Evolutionary conservation across 78 protist species (phyloP).

Genomic region (Dictyostelium brefeldianum): DNA sequence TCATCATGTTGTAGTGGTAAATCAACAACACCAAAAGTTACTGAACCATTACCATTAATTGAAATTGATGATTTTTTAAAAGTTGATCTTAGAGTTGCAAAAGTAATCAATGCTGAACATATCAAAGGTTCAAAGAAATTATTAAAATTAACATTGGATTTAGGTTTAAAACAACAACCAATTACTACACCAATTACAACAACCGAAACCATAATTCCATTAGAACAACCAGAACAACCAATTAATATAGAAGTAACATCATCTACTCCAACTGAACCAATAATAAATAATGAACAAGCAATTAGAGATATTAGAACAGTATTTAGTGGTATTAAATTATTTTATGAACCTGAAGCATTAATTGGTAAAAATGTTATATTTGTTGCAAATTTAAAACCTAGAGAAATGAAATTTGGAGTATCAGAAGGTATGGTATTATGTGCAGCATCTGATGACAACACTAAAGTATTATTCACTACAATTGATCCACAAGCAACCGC

Average conservation of each 20-base stretch:
- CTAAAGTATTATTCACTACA: slow-evolving; percentile 44
- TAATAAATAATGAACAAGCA: background rate
- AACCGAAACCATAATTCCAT: background rate
- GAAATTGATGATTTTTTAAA: slow-evolving; percentile 61
- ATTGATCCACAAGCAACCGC: background rate
- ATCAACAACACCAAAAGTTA: background rate
- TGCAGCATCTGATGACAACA: slow-evolving; percentile 41
- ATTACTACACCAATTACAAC: background rate
- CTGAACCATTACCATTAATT: background rate
- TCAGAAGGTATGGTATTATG: slow-evolving; percentile 69
- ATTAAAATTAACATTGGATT: slow-evolving; percentile 39
- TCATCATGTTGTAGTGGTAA: slow-evolving; percentile 31
- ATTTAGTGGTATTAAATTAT: slow-evolving; percentile 54
- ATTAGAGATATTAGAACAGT: slow-evolving; percentile 71
- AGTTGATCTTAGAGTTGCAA: slow-evolving; percentile 59
- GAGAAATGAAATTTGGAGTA: slow-evolving; percentile 51
- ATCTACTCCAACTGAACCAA: background rate
- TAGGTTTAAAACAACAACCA: slow-evolving; percentile 29
- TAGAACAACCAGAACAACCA: background rate
- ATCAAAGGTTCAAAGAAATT: slow-evolving; percentile 63
- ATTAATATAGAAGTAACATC: background rate
- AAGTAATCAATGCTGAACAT: slow-evolving; percentile 40
- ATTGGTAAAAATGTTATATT: slow-evolving; percentile 58
- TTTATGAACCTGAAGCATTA: slow-evolving; percentile 55
- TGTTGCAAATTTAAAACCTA: slow-evolving; percentile 48